Base-by-base conservation (phyloP, 2,329 filamentous ascomycete genomes). In the Ustulina deusta region DNA sequence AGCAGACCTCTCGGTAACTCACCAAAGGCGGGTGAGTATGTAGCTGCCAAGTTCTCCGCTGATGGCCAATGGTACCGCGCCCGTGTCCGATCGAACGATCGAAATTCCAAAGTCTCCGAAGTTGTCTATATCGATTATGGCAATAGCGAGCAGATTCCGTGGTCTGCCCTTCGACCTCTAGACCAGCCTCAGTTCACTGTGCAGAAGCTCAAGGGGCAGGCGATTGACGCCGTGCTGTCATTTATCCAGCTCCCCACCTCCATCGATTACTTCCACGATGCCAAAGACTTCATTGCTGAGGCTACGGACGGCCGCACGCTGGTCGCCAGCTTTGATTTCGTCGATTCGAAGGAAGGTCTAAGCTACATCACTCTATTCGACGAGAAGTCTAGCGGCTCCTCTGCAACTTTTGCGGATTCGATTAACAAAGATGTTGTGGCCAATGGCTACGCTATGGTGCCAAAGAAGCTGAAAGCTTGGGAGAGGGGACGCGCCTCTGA, bases 11-110 rank as follows among this genome's bases (percentile, higher is more conserved):
- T 98, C 49, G 83, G 87, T 52, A 88, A 89, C 52, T 87, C 92
- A 22, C 95, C 96, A 69, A 97, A 97, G 85, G 89, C 93, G 0
- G 96, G 96, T 71, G 94, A 98, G 72, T 90, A 91, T 68, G 95
- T 99, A 29, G 92, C 95, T 1, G 95, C 95, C 75, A 92, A 93
- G 78, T 99, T 98, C 84, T 91, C 90, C 6, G 91, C 90, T 60
- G 96, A 99, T 78, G 89, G 91, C 67, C 90, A 96, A 74, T 99
- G 95, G 95, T 99, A 99, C 84, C 93, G 96, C 69, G 96, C 93
- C 36, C 91, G 91, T 69, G 89, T 99, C 69, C 91, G 94, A 69
- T 90, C 94, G 78, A 97, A 98, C 81, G 96, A 99, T 82, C 93
- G 96, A 69, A 87, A 94, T 9, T 91, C 90, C 76, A 93, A 96